Conservation (phyloP, 257 asterid genomes). For the Solanum pinnatisectum region DNA sequence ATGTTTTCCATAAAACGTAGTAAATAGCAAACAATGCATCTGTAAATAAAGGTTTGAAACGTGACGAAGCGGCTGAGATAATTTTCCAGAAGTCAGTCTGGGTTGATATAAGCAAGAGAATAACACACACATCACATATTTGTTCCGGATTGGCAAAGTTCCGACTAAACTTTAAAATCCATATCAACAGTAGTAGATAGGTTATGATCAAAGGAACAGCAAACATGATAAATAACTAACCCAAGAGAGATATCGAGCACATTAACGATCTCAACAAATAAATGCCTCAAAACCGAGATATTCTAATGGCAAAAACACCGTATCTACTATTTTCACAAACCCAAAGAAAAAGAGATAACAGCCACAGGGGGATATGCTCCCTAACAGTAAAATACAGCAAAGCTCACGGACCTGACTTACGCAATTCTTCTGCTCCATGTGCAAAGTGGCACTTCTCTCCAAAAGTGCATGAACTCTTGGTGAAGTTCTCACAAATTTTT, state of each 20-base stretch:
- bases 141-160: not conserved
- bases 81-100: not conserved
- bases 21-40: not conserved
- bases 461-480: conserved; percentile 57
- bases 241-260: not conserved
- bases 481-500: conserved; percentile 60
- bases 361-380: not conserved
- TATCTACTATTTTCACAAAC: not conserved
- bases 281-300: not conserved
- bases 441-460: conserved; percentile 84
- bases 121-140: not conserved
- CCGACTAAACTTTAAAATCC: not conserved
- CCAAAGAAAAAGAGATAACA: not conserved
- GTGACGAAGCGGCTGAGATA: not conserved
- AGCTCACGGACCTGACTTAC: conserved; percentile 20
- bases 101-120: not conserved
- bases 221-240: not conserved
- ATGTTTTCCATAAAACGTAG: not conserved
- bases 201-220: not conserved
- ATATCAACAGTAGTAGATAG: not conserved
- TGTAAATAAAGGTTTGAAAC: not conserved
- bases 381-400: not conserved
- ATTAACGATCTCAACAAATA: not conserved
- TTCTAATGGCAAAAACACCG: not conserved
- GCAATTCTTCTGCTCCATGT: conserved; percentile 69